A percentile compares a stretch with the other conserved stretches of the same genome.
Conservation (phyloP, 768 basidiomycete genomes). For the Mycena floridula region DNA sequence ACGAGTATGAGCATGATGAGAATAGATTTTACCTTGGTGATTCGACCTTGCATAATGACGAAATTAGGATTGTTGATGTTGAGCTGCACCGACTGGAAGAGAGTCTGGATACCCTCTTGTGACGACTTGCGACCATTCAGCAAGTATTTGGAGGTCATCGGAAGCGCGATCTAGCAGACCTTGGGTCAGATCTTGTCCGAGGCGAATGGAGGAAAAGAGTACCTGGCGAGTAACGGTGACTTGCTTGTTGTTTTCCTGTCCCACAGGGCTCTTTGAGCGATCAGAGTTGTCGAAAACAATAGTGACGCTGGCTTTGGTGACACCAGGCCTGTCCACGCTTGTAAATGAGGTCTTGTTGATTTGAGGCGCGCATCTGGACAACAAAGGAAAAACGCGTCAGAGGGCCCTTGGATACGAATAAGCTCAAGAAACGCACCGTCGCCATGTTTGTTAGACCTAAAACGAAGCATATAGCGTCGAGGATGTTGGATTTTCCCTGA, state of each 20-base stretch:
- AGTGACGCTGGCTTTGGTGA: slow-evolving; percentile 96
- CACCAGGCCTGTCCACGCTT: slow-evolving; percentile 97
- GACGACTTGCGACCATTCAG: slow-evolving; percentile 92
- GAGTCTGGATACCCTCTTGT: slow-evolving; percentile 77
- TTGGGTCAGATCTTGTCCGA: slow-evolving; percentile 1
- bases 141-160: slow-evolving; percentile 91
- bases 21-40: slow-evolving; percentile 70
- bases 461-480: slow-evolving; percentile 99
- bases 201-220: slow-evolving; percentile 12
- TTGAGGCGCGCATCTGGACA: slow-evolving; percentile 82
- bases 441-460: slow-evolving; percentile 96
- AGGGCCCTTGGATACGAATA: not conserved
- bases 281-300: slow-evolving; percentile 99
- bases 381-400: slow-evolving; percentile 4
- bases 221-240: slow-evolving; percentile 98
- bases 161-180: slow-evolving; percentile 74
- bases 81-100: slow-evolving; percentile 95
- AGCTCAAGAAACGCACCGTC: slow-evolving; percentile 43
- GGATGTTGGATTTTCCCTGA: slow-evolving; percentile 98
- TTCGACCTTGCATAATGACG: slow-evolving; percentile 98
- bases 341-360: slow-evolving; percentile 97
- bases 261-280: slow-evolving; percentile 73
- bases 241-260: slow-evolving; percentile 73
- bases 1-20: slow-evolving; percentile 1
- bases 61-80: slow-evolving; percentile 99